Base-by-base conservation (phyloP, 306 rosid genomes). In the Ziziphus jujuba region DNA sequence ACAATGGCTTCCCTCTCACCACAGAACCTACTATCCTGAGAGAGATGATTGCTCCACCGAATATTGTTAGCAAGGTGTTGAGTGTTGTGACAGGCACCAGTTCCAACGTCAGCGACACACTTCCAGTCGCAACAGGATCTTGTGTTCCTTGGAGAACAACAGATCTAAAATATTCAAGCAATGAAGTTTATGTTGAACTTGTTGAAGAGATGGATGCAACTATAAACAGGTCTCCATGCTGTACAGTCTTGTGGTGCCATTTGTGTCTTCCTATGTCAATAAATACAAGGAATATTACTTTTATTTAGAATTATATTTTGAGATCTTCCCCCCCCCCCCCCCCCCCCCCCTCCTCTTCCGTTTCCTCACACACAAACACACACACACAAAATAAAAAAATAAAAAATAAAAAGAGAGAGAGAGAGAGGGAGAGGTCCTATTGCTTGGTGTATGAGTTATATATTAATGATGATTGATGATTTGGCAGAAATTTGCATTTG, bases 1-100 rank as follows among this genome's bases (percentile, higher is more conserved):
- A 93, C 95, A 93, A 90, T 62, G 99, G 99, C 61, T 93, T 90
- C 88, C 97, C 97, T 7, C 89, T 93, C 81, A 90, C 95, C 25
- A 90, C 99, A 14, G 99, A 93, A 66, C 99, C 87, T 44, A 88
- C 90, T 70, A 82, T 93, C 76, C 79, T 93, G 75, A 88, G 84
- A 78, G 99, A 88, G 78, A 90, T 93, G 91, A 93, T 93, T 80
- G 95, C 97, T 71, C 96, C 87, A 31, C 98, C 98, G 40, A 93
- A 83, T 78, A 81, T 90, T 67, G 97, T 90, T 69, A 87, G 92
- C 86, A 90, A 90, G 78, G 78, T 93, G 59, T 82, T 93, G 86
- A 90, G 96, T 43, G 91, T 93, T 36, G 95, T 93, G 79, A 93
- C 95, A 49, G 98, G 98, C 58, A 90, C 67, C 79, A 90, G 90